Evolutionary conservation across 805 yeast genomes (phyloP).

Genomic region (Lachancea fermentati): DNA sequence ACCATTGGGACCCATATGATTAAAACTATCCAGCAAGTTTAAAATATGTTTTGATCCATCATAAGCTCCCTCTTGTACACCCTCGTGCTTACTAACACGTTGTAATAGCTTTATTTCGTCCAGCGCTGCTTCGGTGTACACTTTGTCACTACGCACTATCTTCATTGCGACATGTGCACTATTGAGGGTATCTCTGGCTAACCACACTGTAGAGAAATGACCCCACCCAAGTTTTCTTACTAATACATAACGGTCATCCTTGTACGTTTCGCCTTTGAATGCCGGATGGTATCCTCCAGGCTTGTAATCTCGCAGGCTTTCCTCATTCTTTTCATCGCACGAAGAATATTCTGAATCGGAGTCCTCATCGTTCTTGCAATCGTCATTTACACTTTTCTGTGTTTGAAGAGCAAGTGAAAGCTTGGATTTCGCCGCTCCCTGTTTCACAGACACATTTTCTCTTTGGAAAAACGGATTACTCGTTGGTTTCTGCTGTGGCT

Average conservation of each 20-base stretch:
- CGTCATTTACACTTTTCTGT: constrained; percentile 5
- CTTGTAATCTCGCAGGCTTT: constrained; percentile 75
- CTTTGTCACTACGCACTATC: constrained; percentile 84
- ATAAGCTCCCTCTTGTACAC: constrained; percentile 37
- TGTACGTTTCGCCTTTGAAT: constrained; percentile 76
- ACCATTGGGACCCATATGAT: constrained; percentile 87
- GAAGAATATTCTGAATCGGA: constrained; percentile 35
- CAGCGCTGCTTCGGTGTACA: constrained; percentile 87
- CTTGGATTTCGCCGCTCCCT: constrained; percentile 17
- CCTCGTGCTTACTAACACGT: constrained; percentile 43
- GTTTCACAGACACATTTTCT: constrained; percentile 7
- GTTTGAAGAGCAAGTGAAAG: constrained; percentile 24
- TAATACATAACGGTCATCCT: constrained; percentile 66
- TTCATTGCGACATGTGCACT: constrained; percentile 86
- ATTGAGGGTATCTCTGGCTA: constrained; percentile 54
- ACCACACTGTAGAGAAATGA: constrained; percentile 94
- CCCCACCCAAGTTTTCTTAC: constrained; percentile 98
- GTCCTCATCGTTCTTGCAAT: constrained; percentile 21
- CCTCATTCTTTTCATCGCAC: constrained; percentile 59
- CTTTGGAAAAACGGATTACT: constrained; percentile 9
- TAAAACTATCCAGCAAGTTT: constrained; percentile 74
- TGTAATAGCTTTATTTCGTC: constrained; percentile 85
- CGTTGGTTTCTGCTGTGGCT: constrained; percentile 6
- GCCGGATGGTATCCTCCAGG: constrained; percentile 97
- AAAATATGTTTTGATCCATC: constrained; percentile 82